A percentile compares a stretch with the other conserved stretches of the same genome.
phyloP scores from a whole-genome alignment of 768 basidiomycete species.

The Amanita jacksonii region DNA sequence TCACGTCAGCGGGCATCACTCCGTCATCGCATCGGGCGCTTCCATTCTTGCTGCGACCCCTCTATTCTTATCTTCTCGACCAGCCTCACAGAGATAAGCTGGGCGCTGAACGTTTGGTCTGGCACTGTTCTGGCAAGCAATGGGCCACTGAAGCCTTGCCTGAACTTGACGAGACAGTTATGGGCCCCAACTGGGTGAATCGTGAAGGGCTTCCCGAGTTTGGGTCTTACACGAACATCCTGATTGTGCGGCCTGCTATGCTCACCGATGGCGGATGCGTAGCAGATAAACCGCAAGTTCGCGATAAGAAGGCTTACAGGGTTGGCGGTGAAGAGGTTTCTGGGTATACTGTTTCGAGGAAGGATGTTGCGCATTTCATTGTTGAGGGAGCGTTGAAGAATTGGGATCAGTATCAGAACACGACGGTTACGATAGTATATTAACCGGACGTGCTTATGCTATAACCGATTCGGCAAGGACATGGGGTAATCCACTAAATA shows the following conservation, averaged over 20 bases:
- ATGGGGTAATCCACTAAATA: too few relatives aligned
- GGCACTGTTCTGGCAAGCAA: constrained; percentile 37
- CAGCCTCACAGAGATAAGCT: constrained; percentile 52
- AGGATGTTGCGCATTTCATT: constrained; percentile 55
- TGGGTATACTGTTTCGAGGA: constrained; percentile 47
- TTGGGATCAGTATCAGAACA: not conserved
- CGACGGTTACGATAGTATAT: not conserved
- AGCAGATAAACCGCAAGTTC: constrained; percentile 22
- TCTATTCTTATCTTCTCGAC: constrained; percentile 38
- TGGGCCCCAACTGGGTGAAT: constrained; percentile 35
- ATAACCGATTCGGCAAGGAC: too few relatives aligned
- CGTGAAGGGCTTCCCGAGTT: constrained; percentile 29
- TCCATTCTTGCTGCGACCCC: constrained; percentile 35
- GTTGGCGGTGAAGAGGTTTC: constrained; percentile 33
- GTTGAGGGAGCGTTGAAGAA: not conserved
- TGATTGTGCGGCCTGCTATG: constrained; percentile 48
- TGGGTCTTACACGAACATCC: constrained; percentile 34
- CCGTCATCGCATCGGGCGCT: constrained; percentile 32
- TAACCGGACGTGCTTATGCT: too few relatives aligned
- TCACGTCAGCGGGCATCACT: constrained; percentile 46
- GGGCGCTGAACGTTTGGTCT: constrained; percentile 42
- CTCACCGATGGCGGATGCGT: constrained; percentile 48
- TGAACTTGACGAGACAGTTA: constrained; percentile 32
- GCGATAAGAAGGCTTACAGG: constrained; percentile 29
- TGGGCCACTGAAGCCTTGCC: constrained; percentile 33